Base-by-base conservation (phyloP, 495 filamentous ascomycete genomes). In the Copromyces sp. region DNA sequence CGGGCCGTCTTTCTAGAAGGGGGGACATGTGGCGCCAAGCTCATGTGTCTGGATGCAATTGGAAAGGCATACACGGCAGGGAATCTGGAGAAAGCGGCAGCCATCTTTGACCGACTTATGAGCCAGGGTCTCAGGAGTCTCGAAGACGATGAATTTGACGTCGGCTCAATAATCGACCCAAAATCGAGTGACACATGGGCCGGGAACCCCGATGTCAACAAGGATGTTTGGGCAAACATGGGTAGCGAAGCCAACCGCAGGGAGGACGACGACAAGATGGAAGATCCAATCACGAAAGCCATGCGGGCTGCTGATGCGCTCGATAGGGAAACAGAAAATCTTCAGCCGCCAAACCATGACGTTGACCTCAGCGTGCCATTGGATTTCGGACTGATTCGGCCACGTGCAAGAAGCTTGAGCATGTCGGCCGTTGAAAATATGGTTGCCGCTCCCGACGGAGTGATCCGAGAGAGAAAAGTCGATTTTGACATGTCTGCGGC, bases 251-350 rank as follows among this genome's bases (percentile, higher is more conserved):
- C 53, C 53, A 32, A 32, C 12, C 9, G 12, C 32, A 32, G 53
- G 12, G 24, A 61, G 14, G 69, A 61, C 35, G 45, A 59, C 68
- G 68, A 72, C 20, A 39, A 68, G 59, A 65, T 69, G 24, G 78
- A 80, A 14, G 82, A 86, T 69, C 85, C 82, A 24, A 80, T 81
- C 37, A 77, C 78, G 2, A 76, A 76, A 41, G 84, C 85, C 39
- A 86, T 87, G 85, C 81, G 82, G 73, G 84, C 82, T 9, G 85
- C 85, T 4, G 85, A 87, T 44, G 81, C 79, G n/a, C 81, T 87
- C 9, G 83, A 86, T 75, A 77, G 75, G 41, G 77, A 84, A 69
- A 87, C 84, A 2, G 82, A 83, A 42, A 80, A 75, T 9, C 74
- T 86, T 12, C 83, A 87, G 70, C 75, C 82, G 0, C 53, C 42